phyloP scores from a whole-genome alignment of 495 filamentous ascomycete genomes.

The Lophium mytilinum region DNA sequence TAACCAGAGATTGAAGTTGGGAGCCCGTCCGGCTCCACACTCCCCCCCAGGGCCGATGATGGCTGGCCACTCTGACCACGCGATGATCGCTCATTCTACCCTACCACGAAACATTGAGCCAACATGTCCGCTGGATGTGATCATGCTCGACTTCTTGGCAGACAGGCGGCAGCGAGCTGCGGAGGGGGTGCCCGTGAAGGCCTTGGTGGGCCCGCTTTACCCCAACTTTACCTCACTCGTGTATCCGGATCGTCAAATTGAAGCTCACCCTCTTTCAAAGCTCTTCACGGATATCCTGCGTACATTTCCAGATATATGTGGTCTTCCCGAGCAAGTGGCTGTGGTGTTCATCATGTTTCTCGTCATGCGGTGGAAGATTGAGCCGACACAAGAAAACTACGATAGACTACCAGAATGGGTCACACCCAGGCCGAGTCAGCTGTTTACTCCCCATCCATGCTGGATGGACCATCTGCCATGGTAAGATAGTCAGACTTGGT shows the following conservation, averaged over 20 bases:
- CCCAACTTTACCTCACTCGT: conserved; percentile 68
- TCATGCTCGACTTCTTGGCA: conserved; percentile 71
- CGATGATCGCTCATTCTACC: conserved; percentile 22
- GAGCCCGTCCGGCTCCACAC: conserved; percentile 8
- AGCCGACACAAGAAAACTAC: conserved; percentile 65
- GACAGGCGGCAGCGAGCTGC: conserved; percentile 55
- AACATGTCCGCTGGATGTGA: conserved; percentile 62
- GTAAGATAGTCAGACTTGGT: conserved; percentile 15
- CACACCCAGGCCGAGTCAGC: conserved; percentile 52
- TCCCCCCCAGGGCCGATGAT: conserved; percentile 21
- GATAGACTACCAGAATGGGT: conserved; percentile 61
- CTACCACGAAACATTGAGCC: conserved; percentile 53
- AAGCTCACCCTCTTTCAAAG: conserved; percentile 67
- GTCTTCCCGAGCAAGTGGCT: conserved; percentile 67
- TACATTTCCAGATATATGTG: conserved; percentile 60
- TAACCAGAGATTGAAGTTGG: conserved; percentile 6
- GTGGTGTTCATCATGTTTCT: conserved; percentile 79
- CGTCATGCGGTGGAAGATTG: conserved; percentile 74
- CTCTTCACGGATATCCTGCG: conserved; percentile 74
- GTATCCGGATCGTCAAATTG: conserved; percentile 50
- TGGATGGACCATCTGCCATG: conserved; percentile 78
- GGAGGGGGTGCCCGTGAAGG: conserved; percentile 49
- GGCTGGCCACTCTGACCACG: conserved; percentile 32
- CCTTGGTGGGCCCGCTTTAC: conserved; percentile 63
- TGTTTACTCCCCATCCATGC: conserved; percentile 54